Evolutionary conservation across 768 basidiomycete species (phyloP).

Genomic region (Amanita rimosa): DNA sequence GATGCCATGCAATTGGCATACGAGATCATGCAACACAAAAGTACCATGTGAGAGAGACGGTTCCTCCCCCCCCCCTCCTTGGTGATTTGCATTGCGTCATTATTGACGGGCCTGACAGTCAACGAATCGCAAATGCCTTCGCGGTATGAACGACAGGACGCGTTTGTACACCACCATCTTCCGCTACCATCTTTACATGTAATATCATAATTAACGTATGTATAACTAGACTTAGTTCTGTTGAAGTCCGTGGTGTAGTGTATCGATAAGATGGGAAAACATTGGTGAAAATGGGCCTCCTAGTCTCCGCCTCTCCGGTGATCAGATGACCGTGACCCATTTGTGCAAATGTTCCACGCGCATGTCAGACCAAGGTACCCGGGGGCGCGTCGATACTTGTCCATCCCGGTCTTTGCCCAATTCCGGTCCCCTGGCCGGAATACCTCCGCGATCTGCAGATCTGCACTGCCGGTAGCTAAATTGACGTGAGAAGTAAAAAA

Average conservation of each 20-base stretch:
- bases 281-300: background rate
- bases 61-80: too few relatives aligned
- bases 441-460: too few relatives aligned
- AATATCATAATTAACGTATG: conserved; percentile 1
- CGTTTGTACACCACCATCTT: background rate
- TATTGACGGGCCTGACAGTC: conserved; percentile 11
- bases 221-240: conserved; percentile 3
- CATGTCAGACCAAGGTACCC: too few relatives aligned
- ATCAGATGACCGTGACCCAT: too few relatives aligned
- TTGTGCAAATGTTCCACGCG: too few relatives aligned
- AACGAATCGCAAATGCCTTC: conserved; percentile 23
- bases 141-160: conserved; percentile 7
- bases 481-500: too few relatives aligned
- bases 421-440: too few relatives aligned
- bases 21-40: conserved; percentile 19
- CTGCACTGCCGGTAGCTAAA: too few relatives aligned
- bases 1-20: conserved; percentile 11
- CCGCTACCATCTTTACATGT: background rate
- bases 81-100: background rate
- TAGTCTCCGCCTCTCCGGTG: background rate
- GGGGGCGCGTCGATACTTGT: too few relatives aligned
- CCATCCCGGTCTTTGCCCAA: too few relatives aligned
- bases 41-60: conserved; percentile 17
- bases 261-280: conserved; percentile 1
- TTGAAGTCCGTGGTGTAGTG: background rate